A percentile compares a stretch with the other conserved stretches of the same genome.
These are phyloP conservation scores for Rhizoclosmatium sp. DNA, from an alignment of 192 early-diverging fungal genomes.

Conservation along the genomic window DNA sequence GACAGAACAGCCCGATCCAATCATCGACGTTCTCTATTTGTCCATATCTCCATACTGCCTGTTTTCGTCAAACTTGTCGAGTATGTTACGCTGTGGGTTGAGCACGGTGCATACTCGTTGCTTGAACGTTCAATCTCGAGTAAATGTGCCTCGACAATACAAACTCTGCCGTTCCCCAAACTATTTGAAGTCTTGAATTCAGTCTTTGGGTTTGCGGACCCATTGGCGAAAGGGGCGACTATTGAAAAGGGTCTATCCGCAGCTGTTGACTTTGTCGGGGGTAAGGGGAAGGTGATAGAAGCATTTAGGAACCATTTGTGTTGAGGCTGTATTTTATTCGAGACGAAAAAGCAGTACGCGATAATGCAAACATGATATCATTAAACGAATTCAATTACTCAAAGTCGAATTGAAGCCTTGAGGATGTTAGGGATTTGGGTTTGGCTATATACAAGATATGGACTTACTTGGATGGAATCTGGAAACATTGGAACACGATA, in stretches of 20 bases:
- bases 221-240: not conserved
- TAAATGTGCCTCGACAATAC: not conserved
- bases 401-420: not conserved
- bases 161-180: conserved; percentile 6
- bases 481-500: conserved; percentile 9
- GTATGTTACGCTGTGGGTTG: not conserved
- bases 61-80: not conserved
- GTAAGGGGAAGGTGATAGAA: not conserved
- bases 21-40: conserved; percentile 4
- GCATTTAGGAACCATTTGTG: too few relatives aligned
- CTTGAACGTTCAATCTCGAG: not conserved
- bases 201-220: conserved; percentile 1
- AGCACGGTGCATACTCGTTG: not conserved
- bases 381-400: not conserved
- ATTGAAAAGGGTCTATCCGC: conserved; percentile 12
- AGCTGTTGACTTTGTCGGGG: conserved; percentile 14
- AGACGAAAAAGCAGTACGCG: too few relatives aligned
- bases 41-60: not conserved
- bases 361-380: too few relatives aligned
- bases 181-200: conserved; percentile 8
- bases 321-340: too few relatives aligned
- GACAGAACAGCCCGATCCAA: not conserved
- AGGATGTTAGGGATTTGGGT: too few relatives aligned
- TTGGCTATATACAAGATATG: not conserved
- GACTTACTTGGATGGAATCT: not conserved